Base-by-base conservation (phyloP, 495 filamentous ascomycete genomes). In the Penicillium lagena region DNA sequence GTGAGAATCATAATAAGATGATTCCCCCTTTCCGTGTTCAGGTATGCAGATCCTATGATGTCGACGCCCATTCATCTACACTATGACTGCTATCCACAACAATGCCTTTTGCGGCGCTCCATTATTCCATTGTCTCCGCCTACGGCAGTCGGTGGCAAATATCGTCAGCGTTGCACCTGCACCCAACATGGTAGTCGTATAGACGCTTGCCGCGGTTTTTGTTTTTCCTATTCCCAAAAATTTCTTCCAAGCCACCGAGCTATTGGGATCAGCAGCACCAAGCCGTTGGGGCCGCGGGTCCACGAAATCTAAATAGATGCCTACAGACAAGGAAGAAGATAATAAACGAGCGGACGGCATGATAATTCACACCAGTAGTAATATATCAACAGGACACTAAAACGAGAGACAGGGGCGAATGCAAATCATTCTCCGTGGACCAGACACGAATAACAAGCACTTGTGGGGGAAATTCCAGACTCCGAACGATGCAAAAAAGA, bases 11-110 rank as follows among this genome's bases (percentile, higher is more conserved):
- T 47, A 33, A 33, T 36, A 37, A 22, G 15, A 39, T 28, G 38
- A 32, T 48, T 29, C 29, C 12, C 33, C 34, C 34, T 42, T 39
- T 41, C 27, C 40, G 15, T 36, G 39, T 34, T 40, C 28, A 45
- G 52, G 51, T 52, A 58, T 58, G 55, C 51, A 58, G 55, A 58
- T 58, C 55, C 28, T 15, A 58, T 58, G 55, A 58, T 51, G 52
- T 52, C 51, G 51, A 37, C 46, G 38, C 46, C 40, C 22, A 22
- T 22, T 22, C 22, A 22, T 22, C 22, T 22, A 22, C 22, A 22
- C 22, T 22, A 0, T 4, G 2, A 22, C 22, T 4, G 6, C 22
- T 22, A 22, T 22, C 22, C 22, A 22, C 22, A 22, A 22, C 22
- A 22, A 22, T 22, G 22, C 22, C 22, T 22, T 22, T 22, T 22